Conservation (phyloP, 2,329 filamentous ascomycete species). For the Xylariaceae sp. region DNA sequence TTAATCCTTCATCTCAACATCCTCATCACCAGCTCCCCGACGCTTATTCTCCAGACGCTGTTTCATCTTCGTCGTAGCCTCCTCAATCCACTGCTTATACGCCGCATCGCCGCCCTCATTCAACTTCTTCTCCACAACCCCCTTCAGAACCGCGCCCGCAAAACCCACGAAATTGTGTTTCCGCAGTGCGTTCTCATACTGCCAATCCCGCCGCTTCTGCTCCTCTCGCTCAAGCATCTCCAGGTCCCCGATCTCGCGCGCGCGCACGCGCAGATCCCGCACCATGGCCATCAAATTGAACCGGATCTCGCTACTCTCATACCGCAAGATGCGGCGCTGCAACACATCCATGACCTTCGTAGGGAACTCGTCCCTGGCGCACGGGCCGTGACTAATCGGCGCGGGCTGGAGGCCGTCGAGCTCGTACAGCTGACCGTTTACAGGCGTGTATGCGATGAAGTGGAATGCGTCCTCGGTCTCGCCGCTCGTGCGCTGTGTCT, state of each 20-base stretch:
- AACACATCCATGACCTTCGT: slow-evolving; percentile 80
- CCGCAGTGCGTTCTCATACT: slow-evolving; percentile 89
- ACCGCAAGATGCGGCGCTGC: slow-evolving; percentile 74
- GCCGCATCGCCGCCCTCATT: slow-evolving; percentile 55
- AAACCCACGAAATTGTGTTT: slow-evolving; percentile 97
- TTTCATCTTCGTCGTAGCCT: slow-evolving; percentile 55
- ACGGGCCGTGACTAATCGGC: slow-evolving; percentile 81
- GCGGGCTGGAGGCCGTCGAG: slow-evolving; percentile 90
- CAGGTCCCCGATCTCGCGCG: slow-evolving; percentile 73
- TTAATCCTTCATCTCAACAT: slow-evolving; percentile 39
- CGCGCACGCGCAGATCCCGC: slow-evolving; percentile 70
- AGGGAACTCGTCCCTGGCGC: slow-evolving; percentile 61
- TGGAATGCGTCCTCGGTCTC: slow-evolving; percentile 89
- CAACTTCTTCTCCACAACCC: slow-evolving; percentile 71
- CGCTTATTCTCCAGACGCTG: slow-evolving; percentile 36
- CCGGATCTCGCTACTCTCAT: slow-evolving; percentile 80
- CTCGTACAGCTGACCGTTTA: slow-evolving; percentile 81
- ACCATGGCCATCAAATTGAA: slow-evolving; percentile 96
- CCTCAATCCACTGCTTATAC: slow-evolving; percentile 69
- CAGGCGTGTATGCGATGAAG: slow-evolving; percentile 89
- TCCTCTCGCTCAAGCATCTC: slow-evolving; percentile 76
- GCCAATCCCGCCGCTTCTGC: slow-evolving; percentile 78
- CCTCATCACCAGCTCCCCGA: slow-evolving; percentile 36
- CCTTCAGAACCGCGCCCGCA: slow-evolving; percentile 82
- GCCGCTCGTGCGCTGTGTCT: slow-evolving; percentile 69